A percentile compares a stretch with the other conserved stretches of the same genome.
phyloP scores from a whole-genome alignment of 441 rosid species.

The Populus trichocarpa region DNA sequence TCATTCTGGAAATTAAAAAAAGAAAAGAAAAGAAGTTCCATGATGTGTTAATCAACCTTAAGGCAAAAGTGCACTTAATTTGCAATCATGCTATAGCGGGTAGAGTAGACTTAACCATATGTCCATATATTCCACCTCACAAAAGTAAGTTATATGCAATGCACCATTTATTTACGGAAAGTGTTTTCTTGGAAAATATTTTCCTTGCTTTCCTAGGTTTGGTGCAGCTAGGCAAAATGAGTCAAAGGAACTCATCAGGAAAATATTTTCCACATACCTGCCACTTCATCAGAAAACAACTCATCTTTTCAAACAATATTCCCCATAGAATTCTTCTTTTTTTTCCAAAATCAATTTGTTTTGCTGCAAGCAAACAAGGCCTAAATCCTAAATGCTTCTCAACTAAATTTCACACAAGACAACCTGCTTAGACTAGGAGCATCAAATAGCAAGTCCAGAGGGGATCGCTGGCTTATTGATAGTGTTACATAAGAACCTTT shows the following conservation, averaged over 20 bases:
- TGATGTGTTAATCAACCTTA: slow-evolving; percentile 1
- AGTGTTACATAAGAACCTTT: not conserved
- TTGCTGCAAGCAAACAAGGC: not conserved
- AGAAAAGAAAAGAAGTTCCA: not conserved
- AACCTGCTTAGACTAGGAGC: not conserved
- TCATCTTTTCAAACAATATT: not conserved
- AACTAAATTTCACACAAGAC: not conserved
- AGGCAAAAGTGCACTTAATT: not conserved
- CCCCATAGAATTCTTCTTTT: not conserved
- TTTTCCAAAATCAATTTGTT: not conserved
- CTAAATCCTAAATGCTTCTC: not conserved
- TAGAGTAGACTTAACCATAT: not conserved
- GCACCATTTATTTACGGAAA: not conserved
- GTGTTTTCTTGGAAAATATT: not conserved
- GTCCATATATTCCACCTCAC: not conserved
- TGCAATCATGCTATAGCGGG: not conserved
- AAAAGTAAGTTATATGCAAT: not conserved
- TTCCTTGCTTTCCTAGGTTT: no score
- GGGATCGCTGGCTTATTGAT: not conserved
- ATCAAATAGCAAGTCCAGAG: not conserved
- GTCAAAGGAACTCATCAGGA: not conserved
- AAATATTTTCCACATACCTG: not conserved
- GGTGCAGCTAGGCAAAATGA: no score
- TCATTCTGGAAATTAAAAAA: slow-evolving; percentile 51
- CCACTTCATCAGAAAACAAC: not conserved